Evolutionary conservation across 495 filamentous ascomycete genomes (phyloP).

Genomic region (Penicillium antarcticum): DNA sequence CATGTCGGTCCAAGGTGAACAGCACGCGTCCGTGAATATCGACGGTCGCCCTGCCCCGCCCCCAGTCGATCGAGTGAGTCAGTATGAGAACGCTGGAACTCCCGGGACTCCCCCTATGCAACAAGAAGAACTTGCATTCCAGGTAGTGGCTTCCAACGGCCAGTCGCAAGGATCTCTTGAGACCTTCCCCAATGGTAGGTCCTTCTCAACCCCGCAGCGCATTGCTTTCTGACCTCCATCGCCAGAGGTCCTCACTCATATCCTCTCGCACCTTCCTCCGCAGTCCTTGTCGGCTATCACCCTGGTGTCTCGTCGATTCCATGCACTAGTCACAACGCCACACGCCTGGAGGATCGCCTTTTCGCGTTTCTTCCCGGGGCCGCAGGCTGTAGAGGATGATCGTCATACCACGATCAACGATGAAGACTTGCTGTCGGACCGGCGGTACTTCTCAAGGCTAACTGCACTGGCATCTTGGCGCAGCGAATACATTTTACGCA

Average conservation of each 20-base stretch:
- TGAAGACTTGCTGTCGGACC: constrained; percentile 58
- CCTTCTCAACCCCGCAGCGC: background rate
- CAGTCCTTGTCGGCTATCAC: constrained; percentile 72
- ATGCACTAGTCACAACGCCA: constrained; percentile 76
- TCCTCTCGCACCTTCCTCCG: constrained; percentile 84
- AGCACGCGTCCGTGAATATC: constrained; percentile 29
- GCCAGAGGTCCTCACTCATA: constrained; percentile 84
- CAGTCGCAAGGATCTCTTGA: constrained; percentile 53
- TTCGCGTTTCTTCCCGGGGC: constrained; percentile 79
- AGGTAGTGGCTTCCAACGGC: constrained; percentile 53
- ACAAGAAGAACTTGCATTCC: constrained; percentile 52
- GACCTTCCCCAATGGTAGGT: constrained; percentile 78
- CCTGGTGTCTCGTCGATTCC: constrained; percentile 80
- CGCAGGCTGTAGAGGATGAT: constrained; percentile 43
- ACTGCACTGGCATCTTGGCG: constrained; percentile 82
- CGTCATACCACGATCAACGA: constrained; percentile 21
- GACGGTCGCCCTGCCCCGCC: constrained; percentile 34
- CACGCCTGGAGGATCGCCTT: constrained; percentile 92
- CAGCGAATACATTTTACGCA: constrained; percentile 86
- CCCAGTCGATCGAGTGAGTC: constrained; percentile 58
- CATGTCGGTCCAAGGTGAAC: constrained; percentile 23
- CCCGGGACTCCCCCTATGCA: constrained; percentile 42
- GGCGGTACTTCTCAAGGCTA: constrained; percentile 73
- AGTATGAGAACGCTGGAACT: constrained; percentile 67
- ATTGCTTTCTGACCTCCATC: constrained; percentile 20